Evolutionary conservation across 169 alveolate genomes (phyloP).

Genomic region (Babesia caballi): DNA sequence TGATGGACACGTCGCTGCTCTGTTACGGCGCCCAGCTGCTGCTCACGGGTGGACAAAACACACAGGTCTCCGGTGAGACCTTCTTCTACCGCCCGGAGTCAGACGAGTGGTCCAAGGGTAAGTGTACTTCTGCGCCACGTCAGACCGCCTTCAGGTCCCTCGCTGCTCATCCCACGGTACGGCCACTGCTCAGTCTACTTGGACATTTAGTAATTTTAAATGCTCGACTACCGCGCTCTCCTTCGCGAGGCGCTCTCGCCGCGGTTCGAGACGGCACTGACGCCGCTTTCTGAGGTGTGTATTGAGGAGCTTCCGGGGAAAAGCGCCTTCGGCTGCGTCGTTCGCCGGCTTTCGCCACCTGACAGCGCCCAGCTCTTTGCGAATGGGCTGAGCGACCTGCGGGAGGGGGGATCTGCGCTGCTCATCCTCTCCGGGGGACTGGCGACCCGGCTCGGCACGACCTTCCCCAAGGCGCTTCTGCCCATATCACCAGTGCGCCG

Average conservation of each 20-base stretch:
- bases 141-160: slow-evolving; percentile 62
- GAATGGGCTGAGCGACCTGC: slow-evolving; percentile 24
- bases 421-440: slow-evolving; percentile 75
- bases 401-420: slow-evolving; percentile 57
- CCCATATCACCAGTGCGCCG: slow-evolving; percentile 62
- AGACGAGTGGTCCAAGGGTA: slow-evolving; percentile 73
- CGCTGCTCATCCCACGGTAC: slow-evolving; percentile 74
- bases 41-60: slow-evolving; percentile 76
- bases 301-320: background rate
- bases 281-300: slow-evolving; percentile 12
- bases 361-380: slow-evolving; percentile 1
- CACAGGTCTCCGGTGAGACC: slow-evolving; percentile 68
- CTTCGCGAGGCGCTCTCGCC: slow-evolving; percentile 15
- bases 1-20: slow-evolving; percentile 73
- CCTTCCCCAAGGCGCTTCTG: slow-evolving; percentile 60
- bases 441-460: slow-evolving; percentile 64
- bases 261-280: background rate
- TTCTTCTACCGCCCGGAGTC: slow-evolving; percentile 74
- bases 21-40: slow-evolving; percentile 66
- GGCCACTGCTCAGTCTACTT: slow-evolving; percentile 73
- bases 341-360: background rate
- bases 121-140: background rate
- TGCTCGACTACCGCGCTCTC: slow-evolving; percentile 8
- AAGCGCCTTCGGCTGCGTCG: background rate
- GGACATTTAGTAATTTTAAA: slow-evolving; percentile 43